Percentiles rank a stretch among this genome's conserved stretches.
Evolutionary conservation across 306 rosid genomes (phyloP).

Genomic region (Comarum palustre): DNA sequence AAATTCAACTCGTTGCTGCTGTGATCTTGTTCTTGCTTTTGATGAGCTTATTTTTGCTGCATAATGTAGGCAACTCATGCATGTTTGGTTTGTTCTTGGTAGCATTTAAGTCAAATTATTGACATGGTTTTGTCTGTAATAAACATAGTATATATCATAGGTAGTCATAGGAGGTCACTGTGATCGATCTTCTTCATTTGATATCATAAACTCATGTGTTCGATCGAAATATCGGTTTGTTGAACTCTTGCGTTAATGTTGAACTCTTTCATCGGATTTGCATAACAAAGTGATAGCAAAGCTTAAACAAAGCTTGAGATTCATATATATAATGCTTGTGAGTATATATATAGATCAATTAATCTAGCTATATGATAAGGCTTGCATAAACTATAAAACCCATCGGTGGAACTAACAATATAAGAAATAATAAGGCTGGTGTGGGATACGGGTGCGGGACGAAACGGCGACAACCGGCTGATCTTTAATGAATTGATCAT

Average conservation of each 20-base stretch:
- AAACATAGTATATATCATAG: not conserved
- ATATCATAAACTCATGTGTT: not conserved
- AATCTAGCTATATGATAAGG: constrained; percentile 2
- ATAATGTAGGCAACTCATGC: not conserved
- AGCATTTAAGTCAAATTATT: constrained; percentile 11
- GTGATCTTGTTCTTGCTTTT: not conserved
- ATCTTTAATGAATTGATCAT: too few species aligned
- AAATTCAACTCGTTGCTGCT: constrained; percentile 16
- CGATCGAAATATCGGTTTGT: too few species aligned
- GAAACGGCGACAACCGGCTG: too few species aligned
- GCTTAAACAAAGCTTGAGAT: not conserved
- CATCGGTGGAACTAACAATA: not conserved
- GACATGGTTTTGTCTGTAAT: constrained; percentile 11
- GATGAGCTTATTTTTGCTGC: not conserved
- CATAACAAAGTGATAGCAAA: not conserved
- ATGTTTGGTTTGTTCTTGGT: not conserved
- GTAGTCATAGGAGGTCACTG: not conserved
- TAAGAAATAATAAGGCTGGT: too few species aligned
- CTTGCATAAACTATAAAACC: not conserved
- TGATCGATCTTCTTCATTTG: not conserved
- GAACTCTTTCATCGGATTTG: not conserved
- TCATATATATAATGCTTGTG: not conserved
- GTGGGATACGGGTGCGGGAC: too few species aligned
- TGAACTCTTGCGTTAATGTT: too few species aligned
- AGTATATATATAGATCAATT: not conserved